Evolutionary conservation across 2,329 filamentous ascomycete species (phyloP), one percentile per base, ranked within the genome.

Genomic region (Epichloe typhina): DNA sequence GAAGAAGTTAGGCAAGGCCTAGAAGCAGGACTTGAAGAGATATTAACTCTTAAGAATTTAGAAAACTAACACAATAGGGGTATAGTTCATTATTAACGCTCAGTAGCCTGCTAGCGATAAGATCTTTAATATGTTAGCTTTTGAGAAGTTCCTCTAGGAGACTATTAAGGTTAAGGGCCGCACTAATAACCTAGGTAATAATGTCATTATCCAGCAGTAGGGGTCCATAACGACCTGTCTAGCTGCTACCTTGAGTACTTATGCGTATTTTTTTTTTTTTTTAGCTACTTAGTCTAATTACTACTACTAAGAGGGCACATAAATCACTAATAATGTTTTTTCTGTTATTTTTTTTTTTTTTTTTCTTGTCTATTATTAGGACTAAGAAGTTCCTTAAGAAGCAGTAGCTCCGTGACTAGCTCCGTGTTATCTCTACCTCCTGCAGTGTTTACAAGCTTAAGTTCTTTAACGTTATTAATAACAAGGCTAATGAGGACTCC

Each of bases 391-490:
- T 95, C 86, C 86, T 98, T 75, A 98, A 98, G 89, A 98, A 98
- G 88, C 88, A 96, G 82, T 91, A 97, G 83, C 88, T 98, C 72
- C 88, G 93, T 78, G 93, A 98, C 82, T 98, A 93, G 93, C 87
- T 98, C 69, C 90, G 93, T 67, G 91, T 98, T 65, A 93, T 98
- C 69, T 94, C 89, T 64, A 97, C 91, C 71, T 89, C 86, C 72
- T 91, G 91, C 79, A 91, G 93, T 70, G 90, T 96, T 61, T 98
- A 98, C 80, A 90, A 96, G 82, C 86, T 98, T 75, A 90, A 95
- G 80, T 98, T 98, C 90, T 98, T 95, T 89, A 98, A 98, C 82
- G 90, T 98, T n/a, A n/a, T n/a, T n/a, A n/a, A n/a, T n/a, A n/a
- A n/a, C n/a, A n/a, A n/a, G n/a, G n/a, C n/a, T n/a, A n/a, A n/a